Evolutionary conservation across 139 green algal species (phyloP).

Genomic region (Ettlia oleoabundans): DNA sequence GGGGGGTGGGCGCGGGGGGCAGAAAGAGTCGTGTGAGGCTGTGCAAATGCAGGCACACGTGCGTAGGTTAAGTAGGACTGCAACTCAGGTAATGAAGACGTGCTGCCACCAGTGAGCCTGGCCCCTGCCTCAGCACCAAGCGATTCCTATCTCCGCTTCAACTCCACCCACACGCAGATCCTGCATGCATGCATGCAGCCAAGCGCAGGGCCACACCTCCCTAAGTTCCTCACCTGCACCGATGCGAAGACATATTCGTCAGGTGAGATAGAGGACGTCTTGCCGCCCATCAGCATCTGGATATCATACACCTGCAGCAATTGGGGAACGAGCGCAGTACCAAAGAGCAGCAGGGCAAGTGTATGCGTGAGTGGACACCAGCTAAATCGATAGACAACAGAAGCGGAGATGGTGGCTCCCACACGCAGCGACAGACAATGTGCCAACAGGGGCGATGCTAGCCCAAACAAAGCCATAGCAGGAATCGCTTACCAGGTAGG

Average conservation of each 20-base stretch:
- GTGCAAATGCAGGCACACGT: no score
- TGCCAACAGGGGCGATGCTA: no score
- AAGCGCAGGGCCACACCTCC: not conserved
- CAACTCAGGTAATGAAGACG: not conserved
- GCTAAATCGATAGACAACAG: no score
- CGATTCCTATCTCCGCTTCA: no score
- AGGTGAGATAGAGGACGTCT: slow-evolving; percentile 44
- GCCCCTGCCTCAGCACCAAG: no score
- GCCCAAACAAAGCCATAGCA: not conserved
- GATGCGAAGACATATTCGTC: slow-evolving; percentile 65
- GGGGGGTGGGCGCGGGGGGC: no score
- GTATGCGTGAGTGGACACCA: no score
- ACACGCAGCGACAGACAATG: no score
- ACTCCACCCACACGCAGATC: no score
- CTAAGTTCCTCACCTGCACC: slow-evolving; percentile 31
- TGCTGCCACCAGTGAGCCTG: not conserved
- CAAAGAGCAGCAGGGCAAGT: slow-evolving; percentile 17
- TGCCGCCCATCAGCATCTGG: slow-evolving; percentile 66
- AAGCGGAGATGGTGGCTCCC: no score
- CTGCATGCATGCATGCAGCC: not conserved
- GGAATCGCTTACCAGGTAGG: slow-evolving; percentile 53
- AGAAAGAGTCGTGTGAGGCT: no score
- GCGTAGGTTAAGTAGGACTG: no score
- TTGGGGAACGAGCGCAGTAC: not conserved
- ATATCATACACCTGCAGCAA: not conserved